These are phyloP conservation scores for Pelagomonas calceolata DNA, from an alignment of 108 stramenopile species.

Conservation along the genomic window DNA sequence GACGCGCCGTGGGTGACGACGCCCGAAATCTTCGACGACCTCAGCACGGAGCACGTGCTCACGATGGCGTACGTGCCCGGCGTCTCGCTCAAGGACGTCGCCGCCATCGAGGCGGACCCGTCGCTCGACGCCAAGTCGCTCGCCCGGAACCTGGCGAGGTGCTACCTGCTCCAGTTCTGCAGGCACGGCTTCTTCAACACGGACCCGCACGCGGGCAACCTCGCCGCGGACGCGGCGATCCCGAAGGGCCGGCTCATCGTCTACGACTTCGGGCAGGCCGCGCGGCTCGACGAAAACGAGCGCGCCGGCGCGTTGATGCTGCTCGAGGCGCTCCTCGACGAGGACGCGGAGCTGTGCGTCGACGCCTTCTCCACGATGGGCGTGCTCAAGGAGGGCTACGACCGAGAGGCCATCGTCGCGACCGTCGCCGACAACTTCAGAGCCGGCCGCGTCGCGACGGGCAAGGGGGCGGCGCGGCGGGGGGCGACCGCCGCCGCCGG, in stretches of 20 bases:
- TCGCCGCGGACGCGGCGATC: slow-evolving; percentile 44
- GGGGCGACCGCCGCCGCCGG: too few species aligned
- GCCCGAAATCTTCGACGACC: slow-evolving; percentile 52
- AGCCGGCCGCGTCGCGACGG: background rate
- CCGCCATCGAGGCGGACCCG: slow-evolving; percentile 43
- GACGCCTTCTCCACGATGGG: slow-evolving; percentile 63
- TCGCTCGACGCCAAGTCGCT: slow-evolving; percentile 56
- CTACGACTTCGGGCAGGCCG: slow-evolving; percentile 78
- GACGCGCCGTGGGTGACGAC: slow-evolving; percentile 64
- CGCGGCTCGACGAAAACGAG: slow-evolving; percentile 48
- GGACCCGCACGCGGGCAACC: slow-evolving; percentile 69
- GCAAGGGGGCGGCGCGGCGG: too few species aligned
- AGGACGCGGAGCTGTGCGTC: slow-evolving; percentile 56
- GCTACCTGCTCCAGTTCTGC: slow-evolving; percentile 69
- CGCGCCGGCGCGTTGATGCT: slow-evolving; percentile 62
- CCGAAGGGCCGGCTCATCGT: slow-evolving; percentile 44
- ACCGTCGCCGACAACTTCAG: slow-evolving; percentile 21
- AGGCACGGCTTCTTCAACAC: slow-evolving; percentile 66
- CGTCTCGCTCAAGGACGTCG: slow-evolving; percentile 57
- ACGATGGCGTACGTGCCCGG: slow-evolving; percentile 72
- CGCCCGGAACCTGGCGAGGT: slow-evolving; percentile 58
- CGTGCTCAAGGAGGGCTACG: slow-evolving; percentile 56
- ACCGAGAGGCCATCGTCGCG: slow-evolving; percentile 49
- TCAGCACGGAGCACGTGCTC: slow-evolving; percentile 53
- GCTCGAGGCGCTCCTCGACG: slow-evolving; percentile 68